Base-by-base conservation (phyloP, 306 rosid genomes). In the Castanea sativa region DNA sequence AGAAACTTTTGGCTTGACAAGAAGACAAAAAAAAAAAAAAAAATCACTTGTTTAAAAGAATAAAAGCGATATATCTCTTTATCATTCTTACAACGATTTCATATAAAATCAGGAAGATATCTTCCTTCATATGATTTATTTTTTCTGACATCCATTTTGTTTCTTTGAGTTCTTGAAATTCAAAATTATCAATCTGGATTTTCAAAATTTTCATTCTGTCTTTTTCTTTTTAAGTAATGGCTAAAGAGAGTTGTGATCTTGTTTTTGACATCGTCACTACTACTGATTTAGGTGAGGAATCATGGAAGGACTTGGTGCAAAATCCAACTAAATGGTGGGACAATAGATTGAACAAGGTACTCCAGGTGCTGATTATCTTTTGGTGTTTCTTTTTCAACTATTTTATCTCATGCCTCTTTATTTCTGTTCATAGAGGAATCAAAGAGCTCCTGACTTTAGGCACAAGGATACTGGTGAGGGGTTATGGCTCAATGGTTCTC, bases 251-350 rank as follows among this genome's bases (percentile, higher is more conserved):
- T 67, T 67, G 7, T 67, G 49, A 35, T 67, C 3, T 53, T 56
- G 60, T 73, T 27, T 25, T 25, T 49, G 61, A 73, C 15, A 72
- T 53, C 45, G 49, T 15, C 59, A 68, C 71, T 80, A 76, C 73
- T 68, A 68, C 69, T 51, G 68, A 78, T 85, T 72, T 74, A 84
- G 93, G 82, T 78, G 89, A 85, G 25, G 82, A 77, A n/a, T 73
- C 81, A 43, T 90, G 97, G 97, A 85, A 80, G 78, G 88, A 88
- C 77, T 77, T 90, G 85, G 74, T 90, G 83, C 81, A 90, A 75
- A 88, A 88, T 75, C 90, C 90, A 33, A 20, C 65, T 51, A 88
- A 87, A 29, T 92, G 94, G 97, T 88, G 94, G 94, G 97, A 92
- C 76, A 90, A 92, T 78, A 82, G 94, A 90, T 55, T 61, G 65